These are phyloP conservation scores for Diaporthe australafricana DNA, from an alignment of 2,329 filamentous ascomycete genomes.

Conservation along the genomic window DNA sequence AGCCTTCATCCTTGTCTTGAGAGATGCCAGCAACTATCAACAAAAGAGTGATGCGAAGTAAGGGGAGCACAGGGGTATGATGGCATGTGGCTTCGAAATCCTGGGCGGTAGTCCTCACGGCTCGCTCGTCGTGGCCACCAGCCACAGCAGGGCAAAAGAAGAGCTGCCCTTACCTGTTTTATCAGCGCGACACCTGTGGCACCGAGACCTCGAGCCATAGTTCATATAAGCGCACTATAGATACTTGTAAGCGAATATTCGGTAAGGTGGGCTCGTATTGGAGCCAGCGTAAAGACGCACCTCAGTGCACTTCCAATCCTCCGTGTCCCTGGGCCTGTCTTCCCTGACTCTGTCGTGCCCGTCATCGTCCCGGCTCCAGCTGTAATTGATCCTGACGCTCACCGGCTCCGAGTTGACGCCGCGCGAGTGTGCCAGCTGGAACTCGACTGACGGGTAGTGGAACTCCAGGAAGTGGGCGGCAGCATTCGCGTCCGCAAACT, in stretches of 20 bases:
- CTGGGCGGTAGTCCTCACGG: not conserved
- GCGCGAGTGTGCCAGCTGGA: slow-evolving; percentile 47
- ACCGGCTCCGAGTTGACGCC: slow-evolving; percentile 44
- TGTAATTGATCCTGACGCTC: slow-evolving; percentile 50
- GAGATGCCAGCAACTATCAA: not conserved
- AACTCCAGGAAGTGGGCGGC: slow-evolving; percentile 53
- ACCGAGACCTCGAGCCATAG: slow-evolving; percentile 65
- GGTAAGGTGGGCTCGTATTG: not conserved
- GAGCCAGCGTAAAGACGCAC: slow-evolving; percentile 39
- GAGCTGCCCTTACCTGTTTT: slow-evolving; percentile 57
- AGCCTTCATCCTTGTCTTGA: not conserved
- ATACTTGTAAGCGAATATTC: slow-evolving; percentile 3
- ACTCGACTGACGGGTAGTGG: slow-evolving; percentile 50
- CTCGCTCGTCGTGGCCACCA: not conserved
- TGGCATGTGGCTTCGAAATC: not conserved
- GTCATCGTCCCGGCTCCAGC: slow-evolving; percentile 48
- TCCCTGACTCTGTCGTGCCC: slow-evolving; percentile 29
- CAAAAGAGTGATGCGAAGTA: not conserved
- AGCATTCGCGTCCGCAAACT: slow-evolving; percentile 53
- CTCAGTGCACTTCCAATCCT: slow-evolving; percentile 54
- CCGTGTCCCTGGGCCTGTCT: slow-evolving; percentile 41
- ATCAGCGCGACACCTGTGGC: slow-evolving; percentile 68
- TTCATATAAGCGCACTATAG: slow-evolving; percentile 66
- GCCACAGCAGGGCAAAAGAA: not conserved
- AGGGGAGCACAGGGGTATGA: not conserved